Percentiles rank a stretch among this genome's conserved stretches.
Evolutionary conservation across 129 eudicot genomes (phyloP).

Genomic region (Artemisia annua): DNA sequence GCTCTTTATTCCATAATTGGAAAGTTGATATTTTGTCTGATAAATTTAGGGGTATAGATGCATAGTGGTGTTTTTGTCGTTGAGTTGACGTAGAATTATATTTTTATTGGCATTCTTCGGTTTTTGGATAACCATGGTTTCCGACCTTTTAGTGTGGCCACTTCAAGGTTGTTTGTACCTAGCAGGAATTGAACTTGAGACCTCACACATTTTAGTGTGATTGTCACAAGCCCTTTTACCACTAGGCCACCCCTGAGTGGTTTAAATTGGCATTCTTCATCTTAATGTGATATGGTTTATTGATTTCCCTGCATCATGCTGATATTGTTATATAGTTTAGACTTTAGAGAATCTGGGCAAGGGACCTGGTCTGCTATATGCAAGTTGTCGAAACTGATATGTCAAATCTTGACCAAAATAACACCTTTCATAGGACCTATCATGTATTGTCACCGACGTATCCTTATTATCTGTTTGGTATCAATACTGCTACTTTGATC

Average conservation of each 20-base stretch:
- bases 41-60: background rate
- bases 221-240: too few relatives aligned
- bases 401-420: slow-evolving; percentile 4
- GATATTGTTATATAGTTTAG: background rate
- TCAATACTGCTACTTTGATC: slow-evolving; percentile 5
- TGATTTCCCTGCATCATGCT: background rate
- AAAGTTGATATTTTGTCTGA: background rate
- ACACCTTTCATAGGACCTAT: slow-evolving; percentile 13
- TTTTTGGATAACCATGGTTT: too few relatives aligned
- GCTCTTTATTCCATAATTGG: background rate
- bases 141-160: too few relatives aligned
- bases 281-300: background rate
- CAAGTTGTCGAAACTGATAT: slow-evolving; percentile 9
- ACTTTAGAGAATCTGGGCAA: slow-evolving; percentile 18
- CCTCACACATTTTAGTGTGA: too few relatives aligned
- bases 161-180: too few relatives aligned
- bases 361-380: slow-evolving; percentile 7
- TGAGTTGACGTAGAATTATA: too few relatives aligned
- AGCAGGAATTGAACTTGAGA: too few relatives aligned
- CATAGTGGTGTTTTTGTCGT: slow-evolving; percentile 8
- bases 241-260: too few relatives aligned
- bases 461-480: slow-evolving; percentile 6
- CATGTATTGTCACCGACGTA: background rate
- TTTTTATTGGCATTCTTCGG: too few relatives aligned
- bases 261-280: too few relatives aligned